These are phyloP conservation scores for Teunomyces lycoperdinae DNA, from an alignment of 805 yeast genomes.

Conservation along the genomic window DNA sequence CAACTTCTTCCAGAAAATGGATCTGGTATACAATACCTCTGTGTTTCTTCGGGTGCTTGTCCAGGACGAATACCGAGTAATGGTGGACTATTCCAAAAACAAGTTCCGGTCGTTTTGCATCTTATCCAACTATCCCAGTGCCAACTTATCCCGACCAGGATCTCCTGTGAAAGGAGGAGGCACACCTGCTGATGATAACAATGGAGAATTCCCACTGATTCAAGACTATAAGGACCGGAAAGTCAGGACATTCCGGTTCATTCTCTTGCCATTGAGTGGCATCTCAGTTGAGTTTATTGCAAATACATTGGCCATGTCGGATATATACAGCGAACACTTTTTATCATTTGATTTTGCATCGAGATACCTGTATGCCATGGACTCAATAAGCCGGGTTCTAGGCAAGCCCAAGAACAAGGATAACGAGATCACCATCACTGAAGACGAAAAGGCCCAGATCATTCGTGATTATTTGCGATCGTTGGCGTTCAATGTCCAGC, in stretches of 20 bases:
- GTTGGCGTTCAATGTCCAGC: slow-evolving; percentile 61
- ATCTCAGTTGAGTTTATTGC: slow-evolving; percentile 18
- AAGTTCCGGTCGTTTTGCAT: slow-evolving; percentile 62
- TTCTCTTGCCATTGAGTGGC: slow-evolving; percentile 17
- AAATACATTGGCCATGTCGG: slow-evolving; percentile 40
- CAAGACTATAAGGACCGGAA: slow-evolving; percentile 22
- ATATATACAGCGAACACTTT: slow-evolving; percentile 56
- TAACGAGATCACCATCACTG: slow-evolving; percentile 11
- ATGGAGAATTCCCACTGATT: slow-evolving; percentile 16
- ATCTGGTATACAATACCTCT: slow-evolving; percentile 49
- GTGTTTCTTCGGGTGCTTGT: slow-evolving; percentile 42
- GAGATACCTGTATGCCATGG: slow-evolving; percentile 38
- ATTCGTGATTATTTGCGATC: slow-evolving; percentile 47
- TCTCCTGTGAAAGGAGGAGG: slow-evolving; percentile 18
- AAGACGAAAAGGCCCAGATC: slow-evolving; percentile 40
- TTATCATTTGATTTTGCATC: slow-evolving; percentile 33
- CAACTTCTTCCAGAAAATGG: slow-evolving; percentile 39
- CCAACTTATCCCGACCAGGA: slow-evolving; percentile 15
- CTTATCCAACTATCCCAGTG: slow-evolving; percentile 47
- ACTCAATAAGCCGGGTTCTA: slow-evolving; percentile 16
- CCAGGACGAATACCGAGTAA: slow-evolving; percentile 61
- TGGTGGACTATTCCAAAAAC: slow-evolving; percentile 65
- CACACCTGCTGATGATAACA: neutral
- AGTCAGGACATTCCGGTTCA: slow-evolving; percentile 19
- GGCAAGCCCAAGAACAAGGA: neutral